These are phyloP conservation scores for Alternaria triticina DNA, from an alignment of 2,329 filamentous ascomycete species.

Conservation along the genomic window DNA sequence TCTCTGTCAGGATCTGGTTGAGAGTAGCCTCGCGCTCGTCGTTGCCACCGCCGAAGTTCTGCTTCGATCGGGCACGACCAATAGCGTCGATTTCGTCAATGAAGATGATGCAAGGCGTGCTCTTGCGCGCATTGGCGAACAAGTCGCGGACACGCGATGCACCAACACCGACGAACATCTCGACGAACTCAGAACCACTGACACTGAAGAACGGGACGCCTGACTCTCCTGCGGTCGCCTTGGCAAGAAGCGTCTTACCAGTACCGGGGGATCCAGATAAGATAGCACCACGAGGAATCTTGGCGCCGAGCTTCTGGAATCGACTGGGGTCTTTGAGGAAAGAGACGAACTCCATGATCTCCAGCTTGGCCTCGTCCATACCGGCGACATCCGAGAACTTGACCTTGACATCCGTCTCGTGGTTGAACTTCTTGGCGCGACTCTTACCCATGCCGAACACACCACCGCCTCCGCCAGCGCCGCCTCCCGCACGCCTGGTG, in stretches of 20 bases:
- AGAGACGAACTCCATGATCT: constrained; percentile 99
- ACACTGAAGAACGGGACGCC: constrained; percentile 98
- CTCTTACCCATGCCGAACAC: constrained; percentile 97
- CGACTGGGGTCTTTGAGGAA: constrained; percentile 93
- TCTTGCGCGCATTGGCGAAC: constrained; percentile 93
- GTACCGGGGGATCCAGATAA: constrained; percentile 97
- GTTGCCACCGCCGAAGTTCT: constrained; percentile 86
- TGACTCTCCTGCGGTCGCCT: constrained; percentile 96
- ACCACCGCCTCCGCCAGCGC: constrained; percentile 64
- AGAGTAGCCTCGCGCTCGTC: constrained; percentile 96
- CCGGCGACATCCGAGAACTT: constrained; percentile 97
- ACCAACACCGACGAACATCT: constrained; percentile 99
- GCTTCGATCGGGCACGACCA: constrained; percentile 84
- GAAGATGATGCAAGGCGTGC: constrained; percentile 97
- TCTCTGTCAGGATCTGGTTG: constrained; percentile 98
- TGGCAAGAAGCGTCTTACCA: constrained; percentile 95
- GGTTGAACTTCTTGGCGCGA: constrained; percentile 95
- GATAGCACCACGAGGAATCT: constrained; percentile 96
- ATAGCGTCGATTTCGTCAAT: constrained; percentile 99
- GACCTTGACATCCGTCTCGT: constrained; percentile 93
- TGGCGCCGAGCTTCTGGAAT: constrained; percentile 93
- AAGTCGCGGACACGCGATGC: constrained; percentile 93
- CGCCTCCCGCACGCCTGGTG: constrained; percentile 74
- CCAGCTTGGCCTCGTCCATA: constrained; percentile 96
- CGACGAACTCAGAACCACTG: constrained; percentile 97